These are phyloP conservation scores for Vigna mungo DNA, from an alignment of 306 rosid genomes.

Conservation along the genomic window DNA sequence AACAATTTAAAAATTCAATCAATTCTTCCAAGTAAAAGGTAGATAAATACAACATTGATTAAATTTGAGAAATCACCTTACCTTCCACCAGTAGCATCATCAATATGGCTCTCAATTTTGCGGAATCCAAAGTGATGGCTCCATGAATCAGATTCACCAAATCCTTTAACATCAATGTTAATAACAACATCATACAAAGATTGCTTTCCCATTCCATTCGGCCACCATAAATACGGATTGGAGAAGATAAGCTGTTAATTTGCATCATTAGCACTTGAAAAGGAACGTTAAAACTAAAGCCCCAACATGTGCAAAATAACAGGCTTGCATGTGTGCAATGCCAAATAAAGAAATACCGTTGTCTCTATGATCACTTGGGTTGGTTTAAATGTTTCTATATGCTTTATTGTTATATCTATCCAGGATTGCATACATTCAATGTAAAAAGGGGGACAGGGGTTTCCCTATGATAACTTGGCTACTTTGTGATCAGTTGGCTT, in stretches of 20 bases:
- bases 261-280: conserved; percentile 44
- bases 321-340: conserved; percentile 6
- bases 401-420: conserved; percentile 25
- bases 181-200: conserved; percentile 73
- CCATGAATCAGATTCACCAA: conserved; percentile 93
- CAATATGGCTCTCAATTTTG: conserved; percentile 85
- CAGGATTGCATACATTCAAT: conserved; percentile 7
- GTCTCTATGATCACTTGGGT: conserved; percentile 18
- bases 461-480: conserved; percentile 23
- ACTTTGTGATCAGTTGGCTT: neutral
- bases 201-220: conserved; percentile 98
- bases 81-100: conserved; percentile 91
- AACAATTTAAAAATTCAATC: conserved; percentile 27
- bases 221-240: conserved; percentile 99
- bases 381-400: conserved; percentile 7
- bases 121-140: conserved; percentile 88
- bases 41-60: conserved; percentile 6
- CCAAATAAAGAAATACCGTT: neutral
- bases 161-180: conserved; percentile 73
- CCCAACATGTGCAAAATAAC: conserved; percentile 32
- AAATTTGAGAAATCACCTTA: conserved; percentile 34
- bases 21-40: neutral
- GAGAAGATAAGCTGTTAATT: conserved; percentile 82
- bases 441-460: neutral
- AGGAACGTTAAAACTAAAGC: conserved; percentile 33